Evolutionary conservation across 169 alveolate species (phyloP), one percentile per base, ranked within the genome.

Genomic region (Eimeria tenella): DNA sequence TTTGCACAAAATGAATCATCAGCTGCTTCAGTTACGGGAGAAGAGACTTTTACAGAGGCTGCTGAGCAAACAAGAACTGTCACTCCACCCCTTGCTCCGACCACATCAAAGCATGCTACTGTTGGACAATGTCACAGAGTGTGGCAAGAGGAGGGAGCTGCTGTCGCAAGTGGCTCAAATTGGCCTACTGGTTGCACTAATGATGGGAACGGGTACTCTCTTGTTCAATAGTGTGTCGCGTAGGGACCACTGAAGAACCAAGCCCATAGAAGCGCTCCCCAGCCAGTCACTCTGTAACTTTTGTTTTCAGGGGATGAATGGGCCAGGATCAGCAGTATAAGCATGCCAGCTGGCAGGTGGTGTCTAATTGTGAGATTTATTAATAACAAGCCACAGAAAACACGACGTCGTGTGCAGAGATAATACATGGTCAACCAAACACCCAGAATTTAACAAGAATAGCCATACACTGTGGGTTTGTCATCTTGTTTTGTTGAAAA

Each of bases 1-100:
- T 55, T 62, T 83, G 91, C 79, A 58, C 49, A 60, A 62, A 62
- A 83, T 83, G 91, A 74, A 83, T 74, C 91, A 62, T 13, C 79
- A 83, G 91, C 91, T 83, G 0, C n/a, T 83, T 4, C 63, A 83
- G 15, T 77, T 83, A 4, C 91, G 58, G 53, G 79, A 83, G 91
- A 56, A 42, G 49, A 60, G 62, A 19, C 58, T 83, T 62, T 56
- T 83, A 9, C 91, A 83, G 62, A 53, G 50, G 62, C 91, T 83
- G 79, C 91, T 83, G 77, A 56, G 25, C 49, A 77, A 83, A 19
- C 77, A 83, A 60, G 68, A 25, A 42, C 52, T 10, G 79, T 17
- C 15, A 70, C 9, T 60, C 23, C 91, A 21, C 52, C 62, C 77
- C 62, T 42, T 25, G 42, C 74, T 62, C 15, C 65, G 60, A 50